A percentile compares a stretch with the other conserved stretches of the same genome.
Conservation (phyloP, 257 asterid genomes). For the Fraxinus anomala region DNA sequence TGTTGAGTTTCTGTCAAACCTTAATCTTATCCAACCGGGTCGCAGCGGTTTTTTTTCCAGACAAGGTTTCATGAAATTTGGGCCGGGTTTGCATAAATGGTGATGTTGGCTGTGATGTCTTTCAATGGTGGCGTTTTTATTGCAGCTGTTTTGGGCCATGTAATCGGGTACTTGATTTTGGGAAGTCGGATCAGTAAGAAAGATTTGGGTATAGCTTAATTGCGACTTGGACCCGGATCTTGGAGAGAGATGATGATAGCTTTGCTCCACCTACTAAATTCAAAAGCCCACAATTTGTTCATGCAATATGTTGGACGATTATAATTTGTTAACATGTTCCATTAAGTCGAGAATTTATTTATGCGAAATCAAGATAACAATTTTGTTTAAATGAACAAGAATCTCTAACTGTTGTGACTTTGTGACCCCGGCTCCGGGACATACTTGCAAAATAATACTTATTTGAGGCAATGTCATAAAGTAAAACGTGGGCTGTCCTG, state of each 20-base stretch:
- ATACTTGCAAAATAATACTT: no score
- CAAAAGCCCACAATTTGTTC: no score
- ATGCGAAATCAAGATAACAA: no score
- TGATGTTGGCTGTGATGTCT: constrained; percentile 68
- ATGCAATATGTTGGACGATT: no score
- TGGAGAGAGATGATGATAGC: neutral
- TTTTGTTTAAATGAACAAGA: no score
- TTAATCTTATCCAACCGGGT: constrained; percentile 52
- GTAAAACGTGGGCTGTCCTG: no score
- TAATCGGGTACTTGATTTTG: neutral
- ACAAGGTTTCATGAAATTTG: constrained; percentile 57
- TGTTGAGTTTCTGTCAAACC: constrained; percentile 25
- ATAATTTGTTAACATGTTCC: no score
- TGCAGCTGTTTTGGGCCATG: constrained; percentile 33
- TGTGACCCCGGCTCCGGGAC: no score
- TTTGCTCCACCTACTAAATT: neutral
- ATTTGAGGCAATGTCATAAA: no score
- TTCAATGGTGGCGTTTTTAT: constrained; percentile 74
- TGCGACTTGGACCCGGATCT: neutral
- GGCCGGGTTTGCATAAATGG: constrained; percentile 70
- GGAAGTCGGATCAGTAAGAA: neutral
- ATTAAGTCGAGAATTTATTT: no score
- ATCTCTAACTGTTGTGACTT: no score
- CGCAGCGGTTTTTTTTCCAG: constrained; percentile 45
- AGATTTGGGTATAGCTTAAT: neutral